Percentiles rank a stretch among this genome's conserved stretches.
These are phyloP conservation scores for Paramecium sexaurelia DNA, from an alignment of 73 alveolate species.

Conservation along the genomic window DNA sequence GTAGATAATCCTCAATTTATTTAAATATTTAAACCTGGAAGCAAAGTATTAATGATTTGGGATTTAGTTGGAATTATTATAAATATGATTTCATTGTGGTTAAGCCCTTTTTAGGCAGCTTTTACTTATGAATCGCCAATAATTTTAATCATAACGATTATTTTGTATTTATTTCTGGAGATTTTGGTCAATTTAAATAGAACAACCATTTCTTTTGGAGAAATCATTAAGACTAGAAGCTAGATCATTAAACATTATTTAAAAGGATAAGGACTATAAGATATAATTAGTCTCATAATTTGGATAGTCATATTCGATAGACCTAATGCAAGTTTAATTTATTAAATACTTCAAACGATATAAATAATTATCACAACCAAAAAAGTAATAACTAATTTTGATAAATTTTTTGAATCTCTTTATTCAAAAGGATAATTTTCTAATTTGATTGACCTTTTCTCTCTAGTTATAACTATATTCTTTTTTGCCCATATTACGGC, in stretches of 20 bases:
- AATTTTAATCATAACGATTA: not conserved
- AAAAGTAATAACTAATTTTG: not conserved
- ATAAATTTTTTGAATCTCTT: not conserved
- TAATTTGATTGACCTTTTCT: not conserved
- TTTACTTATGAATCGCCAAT: not conserved
- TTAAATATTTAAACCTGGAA: conserved; percentile 3
- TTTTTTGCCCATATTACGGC: conserved; percentile 60
- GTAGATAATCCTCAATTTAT: not conserved
- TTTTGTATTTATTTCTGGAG: not conserved
- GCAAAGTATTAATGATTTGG: not conserved
- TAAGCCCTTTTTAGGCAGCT: not conserved
- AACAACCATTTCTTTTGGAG: not conserved
- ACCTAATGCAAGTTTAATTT: not conserved
- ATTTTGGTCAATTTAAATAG: not conserved
- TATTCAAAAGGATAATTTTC: not conserved
- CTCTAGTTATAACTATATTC: not conserved
- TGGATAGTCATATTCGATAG: not conserved
- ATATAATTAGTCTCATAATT: not conserved
- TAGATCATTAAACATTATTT: not conserved
- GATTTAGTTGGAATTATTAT: not conserved
- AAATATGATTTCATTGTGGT: conserved; percentile 18
- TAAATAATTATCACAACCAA: not conserved
- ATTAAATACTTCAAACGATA: not conserved
- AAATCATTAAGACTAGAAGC: not conserved
- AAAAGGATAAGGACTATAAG: not conserved